phyloP scores from a whole-genome alignment of 352 stramenopile species.

The Blastocystis sp. region DNA sequence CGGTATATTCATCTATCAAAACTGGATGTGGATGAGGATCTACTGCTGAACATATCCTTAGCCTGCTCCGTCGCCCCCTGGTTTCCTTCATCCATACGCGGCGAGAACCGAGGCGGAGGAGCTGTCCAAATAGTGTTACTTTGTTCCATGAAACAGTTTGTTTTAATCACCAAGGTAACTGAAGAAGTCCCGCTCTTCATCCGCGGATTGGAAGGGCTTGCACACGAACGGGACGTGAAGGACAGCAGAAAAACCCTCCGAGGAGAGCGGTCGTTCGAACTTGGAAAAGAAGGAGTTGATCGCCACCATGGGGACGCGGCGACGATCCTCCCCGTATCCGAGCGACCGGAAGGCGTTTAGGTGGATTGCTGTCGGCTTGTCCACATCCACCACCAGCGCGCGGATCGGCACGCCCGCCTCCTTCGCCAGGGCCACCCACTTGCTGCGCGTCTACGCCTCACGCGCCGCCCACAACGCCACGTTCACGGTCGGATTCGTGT shows the following conservation, averaged over 20 bases:
- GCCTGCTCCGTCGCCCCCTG: constrained; percentile 5
- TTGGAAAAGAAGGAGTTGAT: constrained; percentile 85
- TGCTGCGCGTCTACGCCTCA: constrained; percentile 73
- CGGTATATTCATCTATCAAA: constrained; percentile 96
- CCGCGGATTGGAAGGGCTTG: not conserved
- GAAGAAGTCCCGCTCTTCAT: constrained; percentile 49
- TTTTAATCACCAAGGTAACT: not conserved
- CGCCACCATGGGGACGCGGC: constrained; percentile 77
- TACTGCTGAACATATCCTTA: constrained; percentile 76
- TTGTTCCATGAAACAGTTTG: not conserved
- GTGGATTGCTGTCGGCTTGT: constrained; percentile 80
- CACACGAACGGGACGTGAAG: constrained; percentile 76
- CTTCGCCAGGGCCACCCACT: constrained; percentile 78
- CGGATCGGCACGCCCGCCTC: constrained; percentile 76
- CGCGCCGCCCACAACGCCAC: not conserved
- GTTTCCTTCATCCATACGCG: constrained; percentile 18
- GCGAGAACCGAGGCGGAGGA: constrained; percentile 14
- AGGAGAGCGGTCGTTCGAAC: constrained; percentile 74
- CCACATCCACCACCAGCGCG: constrained; percentile 79
- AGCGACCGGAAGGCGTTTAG: constrained; percentile 81
- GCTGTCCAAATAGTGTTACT: not conserved
- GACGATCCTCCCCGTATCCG: constrained; percentile 70
- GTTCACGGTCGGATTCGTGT: constrained; percentile 75
- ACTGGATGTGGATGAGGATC: constrained; percentile 90
- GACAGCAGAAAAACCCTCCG: constrained; percentile 79